phyloP scores from a whole-genome alignment of 1,284 basidiomycete genomes.

The Pseudozyma sp. region DNA sequence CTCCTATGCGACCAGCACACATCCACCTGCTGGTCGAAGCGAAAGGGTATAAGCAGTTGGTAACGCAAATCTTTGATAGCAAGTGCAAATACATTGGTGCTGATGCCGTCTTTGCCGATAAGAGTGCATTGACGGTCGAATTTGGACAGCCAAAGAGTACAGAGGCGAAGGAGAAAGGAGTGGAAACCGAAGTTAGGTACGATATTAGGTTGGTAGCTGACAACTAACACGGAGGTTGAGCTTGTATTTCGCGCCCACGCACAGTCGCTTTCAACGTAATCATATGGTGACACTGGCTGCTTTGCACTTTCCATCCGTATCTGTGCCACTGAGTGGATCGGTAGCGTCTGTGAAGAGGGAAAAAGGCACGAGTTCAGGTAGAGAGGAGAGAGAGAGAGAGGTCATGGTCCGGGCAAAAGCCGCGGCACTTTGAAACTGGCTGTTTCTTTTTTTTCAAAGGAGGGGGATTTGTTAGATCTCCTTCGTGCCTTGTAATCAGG shows the following conservation, averaged over 20 bases:
- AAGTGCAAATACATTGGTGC: conserved; percentile 69
- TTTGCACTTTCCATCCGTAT: too few relatives aligned
- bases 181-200: conserved; percentile 56
- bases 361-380: too few relatives aligned
- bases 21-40: conserved; percentile 63
- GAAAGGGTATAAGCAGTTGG: conserved; percentile 28
- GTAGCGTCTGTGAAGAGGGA: too few relatives aligned
- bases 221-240: conserved; percentile 3
- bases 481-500: too few relatives aligned
- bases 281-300: too few relatives aligned
- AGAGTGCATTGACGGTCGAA: conserved; percentile 67
- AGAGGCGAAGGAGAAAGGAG: conserved; percentile 23
- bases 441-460: too few relatives aligned
- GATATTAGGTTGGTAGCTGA: conserved; percentile 58
- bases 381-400: too few relatives aligned
- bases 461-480: too few relatives aligned
- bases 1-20: conserved; percentile 70
- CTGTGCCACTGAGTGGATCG: too few relatives aligned
- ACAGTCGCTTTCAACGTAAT: too few relatives aligned
- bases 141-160: conserved; percentile 51
- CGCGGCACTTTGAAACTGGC: too few relatives aligned
- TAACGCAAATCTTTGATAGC: conserved; percentile 67
- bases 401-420: too few relatives aligned
- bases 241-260: background rate
- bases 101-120: conserved; percentile 70